These are phyloP conservation scores for Colletotrichum orchidophilum DNA, from an alignment of 2,329 filamentous ascomycete genomes.

Conservation along the genomic window DNA sequence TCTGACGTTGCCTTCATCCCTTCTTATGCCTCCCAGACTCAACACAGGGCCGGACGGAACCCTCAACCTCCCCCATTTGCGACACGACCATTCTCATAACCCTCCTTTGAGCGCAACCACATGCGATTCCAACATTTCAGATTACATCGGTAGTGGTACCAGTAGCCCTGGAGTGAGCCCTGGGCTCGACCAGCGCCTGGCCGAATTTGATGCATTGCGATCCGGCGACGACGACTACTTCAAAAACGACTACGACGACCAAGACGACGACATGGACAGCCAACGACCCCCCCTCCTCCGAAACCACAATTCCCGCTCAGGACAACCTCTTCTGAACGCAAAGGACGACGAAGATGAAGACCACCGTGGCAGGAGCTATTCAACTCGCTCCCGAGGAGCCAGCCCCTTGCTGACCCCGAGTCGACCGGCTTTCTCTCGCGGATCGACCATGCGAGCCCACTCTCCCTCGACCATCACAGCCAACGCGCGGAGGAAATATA, in stretches of 20 bases:
- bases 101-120: conserved; percentile 28
- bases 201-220: conserved; percentile 33
- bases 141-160: conserved; percentile 31
- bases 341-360: conserved; percentile 41
- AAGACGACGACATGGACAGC: conserved; percentile 51
- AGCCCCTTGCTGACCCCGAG: conserved; percentile 32
- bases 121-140: conserved; percentile 34
- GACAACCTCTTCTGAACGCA: conserved; percentile 52
- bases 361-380: conserved; percentile 33
- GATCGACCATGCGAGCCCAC: conserved; percentile 82
- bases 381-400: conserved; percentile 26
- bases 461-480: conserved; percentile 52
- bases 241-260: conserved; percentile 44
- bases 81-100: conserved; percentile 9
- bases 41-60: conserved; percentile 29
- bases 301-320: conserved; percentile 56
- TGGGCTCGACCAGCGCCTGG: conserved; percentile 30
- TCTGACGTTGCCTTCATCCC: conserved; percentile 20
- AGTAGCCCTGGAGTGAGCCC: conserved; percentile 22
- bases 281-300: conserved; percentile 57
- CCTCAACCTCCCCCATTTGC: conserved; percentile 25
- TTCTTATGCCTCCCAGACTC: conserved; percentile 34
- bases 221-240: conserved; percentile 36
- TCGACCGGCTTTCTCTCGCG: conserved; percentile 49
- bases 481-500: conserved; percentile 81